Conservation (phyloP, 768 basidiomycete species). For the Nevesoporus exiguus region DNA sequence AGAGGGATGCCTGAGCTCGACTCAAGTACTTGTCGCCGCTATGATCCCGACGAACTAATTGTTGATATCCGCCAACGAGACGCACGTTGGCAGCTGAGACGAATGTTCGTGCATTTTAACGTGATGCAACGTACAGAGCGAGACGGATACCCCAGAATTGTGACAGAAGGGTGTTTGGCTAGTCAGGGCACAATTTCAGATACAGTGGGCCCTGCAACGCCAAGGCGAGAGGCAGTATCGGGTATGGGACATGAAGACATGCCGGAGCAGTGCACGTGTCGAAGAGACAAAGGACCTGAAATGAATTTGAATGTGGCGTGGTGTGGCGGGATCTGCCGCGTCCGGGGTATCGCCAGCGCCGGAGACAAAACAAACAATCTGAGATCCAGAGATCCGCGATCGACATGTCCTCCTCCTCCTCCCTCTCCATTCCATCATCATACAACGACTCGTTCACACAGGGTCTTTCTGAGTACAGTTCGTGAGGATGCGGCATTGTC, state of each 20-base stretch:
- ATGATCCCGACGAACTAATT: too few species aligned
- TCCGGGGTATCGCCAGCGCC: slow-evolving; percentile 33
- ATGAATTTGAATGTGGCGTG: neutral
- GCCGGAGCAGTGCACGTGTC: slow-evolving; percentile 7
- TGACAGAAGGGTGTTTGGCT: neutral
- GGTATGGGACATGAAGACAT: slow-evolving; percentile 11
- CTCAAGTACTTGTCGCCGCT: too few species aligned
- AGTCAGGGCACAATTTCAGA: neutral
- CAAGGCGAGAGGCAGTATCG: slow-evolving; percentile 11
- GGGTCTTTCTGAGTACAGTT: neutral
- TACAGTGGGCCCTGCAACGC: too few species aligned
- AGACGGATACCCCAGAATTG: neutral
- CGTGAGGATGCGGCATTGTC: neutral
- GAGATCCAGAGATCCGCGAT: slow-evolving; percentile 28
- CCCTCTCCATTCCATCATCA: neutral
- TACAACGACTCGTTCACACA: neutral
- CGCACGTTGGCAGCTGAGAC: neutral
- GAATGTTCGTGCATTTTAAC: neutral
- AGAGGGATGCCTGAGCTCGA: too few species aligned
- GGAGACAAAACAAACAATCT: slow-evolving; percentile 33
- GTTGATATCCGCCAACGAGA: neutral
- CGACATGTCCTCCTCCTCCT: neutral
- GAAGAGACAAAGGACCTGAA: neutral
- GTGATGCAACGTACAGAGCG: neutral
- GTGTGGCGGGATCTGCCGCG: slow-evolving; percentile 25